These are phyloP conservation scores for Alternaria ethzedia DNA, from an alignment of 2,329 filamentous ascomycete genomes.

Conservation along the genomic window DNA sequence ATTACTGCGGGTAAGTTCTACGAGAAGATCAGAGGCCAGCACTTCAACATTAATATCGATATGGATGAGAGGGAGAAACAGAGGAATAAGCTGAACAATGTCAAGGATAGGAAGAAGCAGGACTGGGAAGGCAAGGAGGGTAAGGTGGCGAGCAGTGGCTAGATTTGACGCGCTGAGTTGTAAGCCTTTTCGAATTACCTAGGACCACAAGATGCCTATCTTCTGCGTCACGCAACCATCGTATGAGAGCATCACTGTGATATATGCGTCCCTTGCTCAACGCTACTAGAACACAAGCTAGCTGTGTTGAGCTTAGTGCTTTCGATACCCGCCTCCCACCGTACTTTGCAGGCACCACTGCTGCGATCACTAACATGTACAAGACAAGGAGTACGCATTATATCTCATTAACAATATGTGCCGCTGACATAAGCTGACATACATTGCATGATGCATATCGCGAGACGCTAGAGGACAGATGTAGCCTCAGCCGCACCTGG, in stretches of 20 bases:
- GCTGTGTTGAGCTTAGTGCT: not conserved
- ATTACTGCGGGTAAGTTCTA: constrained; percentile 43
- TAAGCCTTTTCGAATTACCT: too few species aligned
- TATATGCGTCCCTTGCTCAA: too few species aligned
- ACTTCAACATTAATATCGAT: constrained; percentile 49
- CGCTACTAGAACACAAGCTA: not conserved
- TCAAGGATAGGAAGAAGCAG: constrained; percentile 29
- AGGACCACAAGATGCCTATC: too few species aligned
- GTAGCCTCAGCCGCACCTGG: not conserved
- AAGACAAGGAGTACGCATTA: accelerated
- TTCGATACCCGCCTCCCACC: too few species aligned
- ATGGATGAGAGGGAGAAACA: constrained; percentile 42
- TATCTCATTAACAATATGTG: accelerated
- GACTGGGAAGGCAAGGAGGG: not conserved
- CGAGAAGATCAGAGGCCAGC: constrained; percentile 34
- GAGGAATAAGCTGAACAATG: constrained; percentile 12
- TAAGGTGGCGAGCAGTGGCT: not conserved
- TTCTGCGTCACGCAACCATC: too few species aligned
- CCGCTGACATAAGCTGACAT: not conserved
- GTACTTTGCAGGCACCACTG: not conserved
- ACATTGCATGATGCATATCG: not conserved
- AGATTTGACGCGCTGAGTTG: not conserved
- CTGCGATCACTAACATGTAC: not conserved
- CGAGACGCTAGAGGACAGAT: not conserved
- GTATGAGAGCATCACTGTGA: not conserved